Base-by-base conservation (phyloP, 1,284 basidiomycete species). In the Moesziomyces sp. region DNA sequence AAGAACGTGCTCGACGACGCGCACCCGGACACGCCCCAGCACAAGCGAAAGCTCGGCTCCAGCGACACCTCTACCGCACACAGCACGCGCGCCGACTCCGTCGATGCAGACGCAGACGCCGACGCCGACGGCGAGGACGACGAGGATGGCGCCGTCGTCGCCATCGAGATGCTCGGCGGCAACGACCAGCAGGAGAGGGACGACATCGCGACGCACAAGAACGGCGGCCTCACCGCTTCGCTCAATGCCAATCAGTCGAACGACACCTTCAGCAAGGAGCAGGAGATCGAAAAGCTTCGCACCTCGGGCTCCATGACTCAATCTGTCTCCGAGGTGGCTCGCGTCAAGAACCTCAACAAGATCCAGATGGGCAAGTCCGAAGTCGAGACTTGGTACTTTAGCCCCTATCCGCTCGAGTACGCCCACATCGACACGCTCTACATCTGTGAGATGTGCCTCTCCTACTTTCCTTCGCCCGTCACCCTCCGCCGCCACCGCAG, bases 281-380 rank as follows among this genome's bases (percentile, higher is more conserved):
- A 97, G 84, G 97, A 99, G 85, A 98, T 99, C 76, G 96, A 99
- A 86, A 98, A 97, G 85, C 89, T 99, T 18, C 91, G 97, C 38
- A 97, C 95, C 18, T 94, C 93, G 5, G 97, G 97, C 14, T 97
- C 94, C 33, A 99, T 99, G 96, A 99, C 96, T 0, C 97, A 99
- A 86, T 94, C 93, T 47, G 92, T 97, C 70, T 95, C 93, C 59
- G 97, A 99, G 86, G 91, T 99, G 68, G 92, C 96, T 16, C 90
- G 97, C 44, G 97, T 99, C 80, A 99, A 99, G 88, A 99, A 99
- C 85, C 88, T 99, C 76, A 97, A 99, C 86, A 91, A 92, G 72
- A 89, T 99, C 48, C 94, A 96, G 84, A 99, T 99, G 79, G 97
- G 97, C 69, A 91, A 90, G 84, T 91, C 96, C 86, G 93, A 97